These are phyloP conservation scores for Nemophila menziesii DNA, from an alignment of 257 asterid genomes.

Conservation along the genomic window DNA sequence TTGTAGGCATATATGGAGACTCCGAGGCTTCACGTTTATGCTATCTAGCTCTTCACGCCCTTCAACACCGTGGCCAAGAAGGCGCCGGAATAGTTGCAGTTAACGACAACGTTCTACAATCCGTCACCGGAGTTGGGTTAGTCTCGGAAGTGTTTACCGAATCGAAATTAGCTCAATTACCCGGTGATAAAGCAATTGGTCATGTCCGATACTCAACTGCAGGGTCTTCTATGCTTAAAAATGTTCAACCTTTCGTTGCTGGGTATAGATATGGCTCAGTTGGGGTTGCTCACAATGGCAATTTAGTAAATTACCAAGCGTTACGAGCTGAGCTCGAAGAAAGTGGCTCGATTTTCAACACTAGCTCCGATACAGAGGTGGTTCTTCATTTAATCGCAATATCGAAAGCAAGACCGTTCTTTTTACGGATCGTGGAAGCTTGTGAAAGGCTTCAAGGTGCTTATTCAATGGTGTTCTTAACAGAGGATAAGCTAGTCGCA, in stretches of 20 bases:
- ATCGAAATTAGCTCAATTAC: slow-evolving; percentile 58
- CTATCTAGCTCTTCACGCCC: slow-evolving; percentile 78
- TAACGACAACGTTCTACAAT: slow-evolving; percentile 49
- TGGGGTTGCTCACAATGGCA: slow-evolving; percentile 96
- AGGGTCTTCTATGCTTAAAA: slow-evolving; percentile 84
- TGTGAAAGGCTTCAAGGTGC: slow-evolving; percentile 82
- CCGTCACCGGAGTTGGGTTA: slow-evolving; percentile 73
- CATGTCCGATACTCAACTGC: slow-evolving; percentile 93
- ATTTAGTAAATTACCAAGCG: slow-evolving; percentile 71
- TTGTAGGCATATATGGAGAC: slow-evolving; percentile 88
- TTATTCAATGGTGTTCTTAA: slow-evolving; percentile 56
- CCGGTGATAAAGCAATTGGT: slow-evolving; percentile 81
- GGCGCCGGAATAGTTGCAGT: slow-evolving; percentile 90
- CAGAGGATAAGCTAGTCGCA: slow-evolving; percentile 42
- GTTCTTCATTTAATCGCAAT: slow-evolving; percentile 82
- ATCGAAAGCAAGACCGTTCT: slow-evolving; percentile 71
- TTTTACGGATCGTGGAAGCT: slow-evolving; percentile 80
- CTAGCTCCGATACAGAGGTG: slow-evolving; percentile 81
- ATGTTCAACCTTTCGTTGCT: slow-evolving; percentile 94
- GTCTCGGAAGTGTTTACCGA: slow-evolving; percentile 75
- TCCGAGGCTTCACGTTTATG: slow-evolving; percentile 80
- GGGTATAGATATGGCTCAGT: slow-evolving; percentile 77
- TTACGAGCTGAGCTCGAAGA: slow-evolving; percentile 75
- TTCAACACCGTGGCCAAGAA: slow-evolving; percentile 93
- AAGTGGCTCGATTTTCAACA: slow-evolving; percentile 73